Base-by-base conservation (phyloP, 164 flowering plant genomes). In the Akebia trifoliata region DNA sequence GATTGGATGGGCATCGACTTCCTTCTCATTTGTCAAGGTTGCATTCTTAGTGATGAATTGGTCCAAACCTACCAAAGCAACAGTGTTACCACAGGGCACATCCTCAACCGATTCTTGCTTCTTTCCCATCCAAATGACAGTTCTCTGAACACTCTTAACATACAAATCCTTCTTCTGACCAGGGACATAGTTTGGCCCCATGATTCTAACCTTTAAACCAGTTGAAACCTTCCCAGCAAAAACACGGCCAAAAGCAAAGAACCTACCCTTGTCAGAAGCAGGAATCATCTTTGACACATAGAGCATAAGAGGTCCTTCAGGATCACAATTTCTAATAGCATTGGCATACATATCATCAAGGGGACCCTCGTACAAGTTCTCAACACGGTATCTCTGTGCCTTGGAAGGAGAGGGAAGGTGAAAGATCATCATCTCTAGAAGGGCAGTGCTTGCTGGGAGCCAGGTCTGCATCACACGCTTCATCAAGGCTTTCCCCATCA, bases 41-140 rank as follows among this genome's bases (percentile, higher is more conserved):
- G 77, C 77, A 65, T 72, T 72, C 56, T 72, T 72, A 15, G 76
- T 69, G 29, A 72, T 72, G 57, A 69, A 72, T 24, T 72, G 70
- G 55, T 65, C 76, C 65, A 69, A 58, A 4, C 73, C 73, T 54
- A 65, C 73, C 65, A 69, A 8, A 7, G 70, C 68, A 49, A 72
- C 72, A 0, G 70, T 72, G 26, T 72, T 72, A 5, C 72, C 72
- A 38, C 76, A 69, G 9, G 76, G 76, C n/a, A 72, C 72, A 58
- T 72, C 76, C 61, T 72, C 72, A 17, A 73, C 77, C 10, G 77
- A 59, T 49, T 73, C 74, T 14, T 66, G 71, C 71, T 25, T 66
- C 51, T 73, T 69, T 6, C 76, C 76, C 71, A 73, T 73, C 76
- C 69, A 73, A 66, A 73, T 69, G 52, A 66, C 66, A 22, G 73